phyloP scores from a whole-genome alignment of 768 basidiomycete genomes.

The Termitomyces sp. region DNA sequence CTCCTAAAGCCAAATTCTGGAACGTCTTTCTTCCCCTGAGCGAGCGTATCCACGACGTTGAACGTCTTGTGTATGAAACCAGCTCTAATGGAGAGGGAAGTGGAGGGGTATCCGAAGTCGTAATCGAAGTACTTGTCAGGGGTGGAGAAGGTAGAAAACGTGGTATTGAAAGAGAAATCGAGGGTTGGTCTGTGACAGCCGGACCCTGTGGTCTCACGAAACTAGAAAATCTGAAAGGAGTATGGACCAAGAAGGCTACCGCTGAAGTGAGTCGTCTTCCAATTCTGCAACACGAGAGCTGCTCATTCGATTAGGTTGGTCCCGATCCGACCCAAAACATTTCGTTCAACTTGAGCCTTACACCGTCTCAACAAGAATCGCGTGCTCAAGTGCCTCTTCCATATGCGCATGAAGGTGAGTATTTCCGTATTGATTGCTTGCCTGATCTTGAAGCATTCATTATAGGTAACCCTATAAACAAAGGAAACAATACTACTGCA shows the following conservation, averaged over 20 bases:
- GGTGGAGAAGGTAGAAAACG: constrained; percentile 45
- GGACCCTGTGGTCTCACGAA: constrained; percentile 44
- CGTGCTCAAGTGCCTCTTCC: constrained; percentile 84
- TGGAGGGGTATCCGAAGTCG: constrained; percentile 44
- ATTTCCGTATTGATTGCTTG: neutral
- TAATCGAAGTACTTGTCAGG: constrained; percentile 59
- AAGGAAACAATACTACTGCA: constrained; percentile 10
- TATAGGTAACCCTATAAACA: constrained; percentile 31
- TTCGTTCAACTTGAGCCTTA: constrained; percentile 88
- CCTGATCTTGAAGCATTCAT: neutral
- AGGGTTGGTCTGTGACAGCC: constrained; percentile 50
- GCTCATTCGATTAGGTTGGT: constrained; percentile 21
- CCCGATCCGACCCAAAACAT: constrained; percentile 64
- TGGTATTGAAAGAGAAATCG: constrained; percentile 56
- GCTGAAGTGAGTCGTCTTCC: constrained; percentile 25
- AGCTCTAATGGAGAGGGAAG: constrained; percentile 41
- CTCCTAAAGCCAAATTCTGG: constrained; percentile 75
- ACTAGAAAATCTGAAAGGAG: constrained; percentile 48
- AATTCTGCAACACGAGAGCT: neutral
- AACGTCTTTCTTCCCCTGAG: constrained; percentile 68
- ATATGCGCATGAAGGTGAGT: constrained; percentile 79
- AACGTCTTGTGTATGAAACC: constrained; percentile 56
- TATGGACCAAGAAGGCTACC: constrained; percentile 37
- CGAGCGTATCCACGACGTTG: constrained; percentile 55
- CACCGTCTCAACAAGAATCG: constrained; percentile 74